Evolutionary conservation across 2,329 filamentous ascomycete genomes (phyloP), one percentile per base, ranked within the genome.

Genomic region (Pseudomassariella vexata): DNA sequence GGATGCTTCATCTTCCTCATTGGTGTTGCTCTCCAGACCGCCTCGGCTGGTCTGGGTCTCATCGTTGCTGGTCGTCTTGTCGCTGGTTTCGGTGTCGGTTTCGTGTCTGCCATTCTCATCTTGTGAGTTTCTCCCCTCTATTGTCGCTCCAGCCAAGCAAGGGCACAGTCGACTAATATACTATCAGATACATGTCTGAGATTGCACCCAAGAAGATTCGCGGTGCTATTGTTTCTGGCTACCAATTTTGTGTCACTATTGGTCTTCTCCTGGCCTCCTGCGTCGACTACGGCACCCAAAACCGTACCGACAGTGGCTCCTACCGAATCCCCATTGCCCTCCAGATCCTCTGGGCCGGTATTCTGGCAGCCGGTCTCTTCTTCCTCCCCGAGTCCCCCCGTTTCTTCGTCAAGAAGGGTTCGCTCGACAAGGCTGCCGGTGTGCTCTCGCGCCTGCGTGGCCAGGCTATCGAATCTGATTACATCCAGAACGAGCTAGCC

Each of bases 371-470:
- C 28, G 87, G 87, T 50, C 73, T 94, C 18, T 58, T 88, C 45
- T 59, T 86, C 50, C 79, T 94, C 6, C 87, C 87, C 37, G 87
- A 94, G 57, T 90, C 85, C 0, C 87, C 87, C 30, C 82, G 87
- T 52, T 94, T 80, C 70, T 90, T 75, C 51, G 83, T 94, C 63
- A 87, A 85, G 70, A 81, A 79, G 57, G 82, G 82, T 35, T 65
- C 77, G 39, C 66, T 86, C 32, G 75, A 81, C 24, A 54, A 68
- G 35, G 87, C 86, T 20, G 71, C 78, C 37, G 39, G 59, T 2
- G 63, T 76, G 9, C 72, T 94, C 6, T 61, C 74, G 36, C 73
- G 69, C 36, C 74, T 94, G 19, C 84, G 87, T 55, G 84, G 83
- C 39, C 83, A 94, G 64, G 71, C 81, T 29, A 51, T 61, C 32